Conservation (phyloP, 73 alveolate genomes). For the Blepharisma stoltei region DNA sequence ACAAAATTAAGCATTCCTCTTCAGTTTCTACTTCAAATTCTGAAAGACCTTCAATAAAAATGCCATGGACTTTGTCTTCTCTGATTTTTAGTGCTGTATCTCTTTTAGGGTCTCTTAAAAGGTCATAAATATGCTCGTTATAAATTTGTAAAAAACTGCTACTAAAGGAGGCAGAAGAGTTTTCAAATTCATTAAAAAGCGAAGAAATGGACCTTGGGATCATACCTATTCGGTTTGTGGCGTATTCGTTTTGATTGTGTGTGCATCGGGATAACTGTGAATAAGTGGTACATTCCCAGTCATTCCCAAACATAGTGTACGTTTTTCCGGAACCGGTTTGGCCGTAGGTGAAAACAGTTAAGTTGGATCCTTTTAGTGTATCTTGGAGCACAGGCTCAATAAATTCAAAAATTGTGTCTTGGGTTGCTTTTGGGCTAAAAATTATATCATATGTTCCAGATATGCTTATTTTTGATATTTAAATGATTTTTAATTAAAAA, state of each 20-base stretch:
- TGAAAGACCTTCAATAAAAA: slow-evolving; percentile 59
- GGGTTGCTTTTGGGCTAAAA: slow-evolving; percentile 22
- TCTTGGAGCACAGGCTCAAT: slow-evolving; percentile 29
- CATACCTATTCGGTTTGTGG: not conserved
- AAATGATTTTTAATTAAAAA: slow-evolving; percentile 26
- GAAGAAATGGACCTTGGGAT: not conserved
- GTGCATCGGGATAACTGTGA: not conserved
- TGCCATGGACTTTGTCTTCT: slow-evolving; percentile 64
- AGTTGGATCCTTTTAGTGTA: slow-evolving; percentile 49
- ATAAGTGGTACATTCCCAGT: not conserved
- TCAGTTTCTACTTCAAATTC: slow-evolving; percentile 61
- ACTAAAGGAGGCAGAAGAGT: slow-evolving; percentile 44
- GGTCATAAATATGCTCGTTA: slow-evolving; percentile 94
- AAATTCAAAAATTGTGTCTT: slow-evolving; percentile 28
- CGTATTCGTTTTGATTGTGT: not conserved
- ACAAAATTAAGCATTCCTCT: slow-evolving; percentile 62
- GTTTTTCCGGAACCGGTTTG: slow-evolving; percentile 63
- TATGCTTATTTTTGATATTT: slow-evolving; percentile 1
- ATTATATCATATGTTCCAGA: not conserved
- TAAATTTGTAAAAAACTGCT: slow-evolving; percentile 92
- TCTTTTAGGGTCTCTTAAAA: slow-evolving; percentile 55
- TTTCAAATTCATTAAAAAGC: slow-evolving; percentile 33
- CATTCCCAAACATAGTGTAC: slow-evolving; percentile 50
- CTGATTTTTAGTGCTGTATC: slow-evolving; percentile 43
- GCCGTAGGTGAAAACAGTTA: slow-evolving; percentile 50